Evolutionary conservation across 2,329 filamentous ascomycete genomes (phyloP).

Genomic region (Fusarium cyanostomum): DNA sequence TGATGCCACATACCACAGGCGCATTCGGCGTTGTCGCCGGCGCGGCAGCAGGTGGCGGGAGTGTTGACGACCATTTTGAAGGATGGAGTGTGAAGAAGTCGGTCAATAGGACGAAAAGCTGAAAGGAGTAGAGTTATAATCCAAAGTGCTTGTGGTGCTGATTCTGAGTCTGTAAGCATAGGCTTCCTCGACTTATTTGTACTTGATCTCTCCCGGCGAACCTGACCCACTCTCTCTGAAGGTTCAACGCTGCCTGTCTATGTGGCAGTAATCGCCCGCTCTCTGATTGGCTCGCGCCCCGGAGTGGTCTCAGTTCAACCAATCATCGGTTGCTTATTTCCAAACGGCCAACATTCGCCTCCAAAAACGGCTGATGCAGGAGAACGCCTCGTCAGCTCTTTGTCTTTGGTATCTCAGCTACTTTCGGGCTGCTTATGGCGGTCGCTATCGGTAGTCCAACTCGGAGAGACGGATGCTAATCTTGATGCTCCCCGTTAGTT

Average conservation of each 20-base stretch:
- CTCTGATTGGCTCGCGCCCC: background rate
- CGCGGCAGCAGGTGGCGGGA: conserved; percentile 65
- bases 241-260: conserved; percentile 1
- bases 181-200: conserved; percentile 41
- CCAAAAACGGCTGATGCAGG: conserved; percentile 19
- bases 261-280: conserved; percentile 23
- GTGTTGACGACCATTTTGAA: conserved; percentile 46
- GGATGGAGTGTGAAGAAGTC: conserved; percentile 6
- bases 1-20: conserved; percentile 62
- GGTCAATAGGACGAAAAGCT: background rate
- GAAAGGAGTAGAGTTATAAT: background rate
- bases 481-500: too few species aligned
- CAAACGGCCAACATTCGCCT: conserved; percentile 25
- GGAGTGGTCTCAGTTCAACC: background rate
- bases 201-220: conserved; percentile 14
- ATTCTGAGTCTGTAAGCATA: background rate
- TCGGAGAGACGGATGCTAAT: too few species aligned
- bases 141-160: conserved; percentile 1
- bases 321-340: conserved; percentile 43
- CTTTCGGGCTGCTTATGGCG: background rate
- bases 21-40: conserved; percentile 60
- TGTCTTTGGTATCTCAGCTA: background rate
- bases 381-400: background rate
- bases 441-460: too few species aligned
- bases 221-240: conserved; percentile 24